Evolutionary conservation across 345 rosid genomes (phyloP).

Genomic region (Pugionium dolabratum): DNA sequence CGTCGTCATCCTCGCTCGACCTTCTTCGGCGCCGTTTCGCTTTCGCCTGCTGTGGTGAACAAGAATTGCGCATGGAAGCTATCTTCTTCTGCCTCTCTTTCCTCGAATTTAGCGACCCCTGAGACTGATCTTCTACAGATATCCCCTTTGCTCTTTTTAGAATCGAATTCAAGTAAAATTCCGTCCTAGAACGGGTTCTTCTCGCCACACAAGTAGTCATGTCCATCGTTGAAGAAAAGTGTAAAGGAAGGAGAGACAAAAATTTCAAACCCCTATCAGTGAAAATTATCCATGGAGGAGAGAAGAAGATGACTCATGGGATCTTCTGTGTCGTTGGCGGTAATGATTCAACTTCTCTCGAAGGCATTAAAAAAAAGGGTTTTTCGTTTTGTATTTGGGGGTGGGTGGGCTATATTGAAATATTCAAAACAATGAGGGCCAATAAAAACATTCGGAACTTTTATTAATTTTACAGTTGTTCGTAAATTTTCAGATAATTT

Average conservation of each 20-base stretch:
- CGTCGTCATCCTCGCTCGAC: slow-evolving; percentile 5
- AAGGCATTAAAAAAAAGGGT: slow-evolving; percentile 23
- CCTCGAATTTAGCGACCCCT: background rate
- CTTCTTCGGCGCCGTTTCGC: slow-evolving; percentile 10
- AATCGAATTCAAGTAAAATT: slow-evolving; percentile 20
- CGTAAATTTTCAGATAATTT: background rate
- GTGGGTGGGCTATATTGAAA: slow-evolving; percentile 16
- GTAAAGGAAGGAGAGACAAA: background rate
- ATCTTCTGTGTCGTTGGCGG: slow-evolving; percentile 37
- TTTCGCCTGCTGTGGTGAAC: slow-evolving; percentile 13
- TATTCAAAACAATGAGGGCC: background rate
- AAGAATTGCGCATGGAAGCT: background rate
- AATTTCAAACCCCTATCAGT: slow-evolving; percentile 33
- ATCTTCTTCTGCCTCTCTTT: slow-evolving; percentile 14
- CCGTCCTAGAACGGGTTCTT: slow-evolving; percentile 40
- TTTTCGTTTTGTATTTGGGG: background rate
- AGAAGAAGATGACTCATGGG: background rate
- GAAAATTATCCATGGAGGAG: background rate
- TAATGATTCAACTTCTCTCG: slow-evolving; percentile 39
- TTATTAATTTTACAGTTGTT: background rate
- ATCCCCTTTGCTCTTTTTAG: slow-evolving; percentile 15
- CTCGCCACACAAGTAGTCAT: slow-evolving; percentile 35
- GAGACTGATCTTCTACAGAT: slow-evolving; percentile 2
- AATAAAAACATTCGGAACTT: background rate
- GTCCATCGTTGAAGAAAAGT: slow-evolving; percentile 30